Evolutionary conservation across 345 rosid genomes (phyloP).

Genomic region (Corchorus olitorius): DNA sequence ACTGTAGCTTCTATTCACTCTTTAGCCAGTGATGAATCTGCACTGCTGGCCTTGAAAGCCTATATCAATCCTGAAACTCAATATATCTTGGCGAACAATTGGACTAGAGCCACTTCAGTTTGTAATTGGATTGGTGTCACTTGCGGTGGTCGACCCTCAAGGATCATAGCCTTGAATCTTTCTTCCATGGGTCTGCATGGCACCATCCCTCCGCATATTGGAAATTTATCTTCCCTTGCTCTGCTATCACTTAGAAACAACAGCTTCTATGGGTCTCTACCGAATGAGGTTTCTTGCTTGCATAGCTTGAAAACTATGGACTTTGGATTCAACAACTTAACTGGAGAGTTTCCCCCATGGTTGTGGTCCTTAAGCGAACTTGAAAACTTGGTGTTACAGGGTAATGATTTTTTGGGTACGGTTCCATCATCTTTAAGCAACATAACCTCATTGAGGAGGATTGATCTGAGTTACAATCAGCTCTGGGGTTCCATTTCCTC

Average conservation of each 20-base stretch:
- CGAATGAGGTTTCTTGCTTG: not conserved
- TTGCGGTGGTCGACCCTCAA: constrained; percentile 12
- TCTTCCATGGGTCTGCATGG: constrained; percentile 22
- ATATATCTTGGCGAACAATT: constrained; percentile 18
- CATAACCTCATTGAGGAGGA: not conserved
- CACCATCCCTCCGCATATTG: constrained; percentile 27
- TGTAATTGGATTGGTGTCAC: constrained; percentile 32
- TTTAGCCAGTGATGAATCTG: not conserved
- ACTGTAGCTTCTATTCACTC: not conserved
- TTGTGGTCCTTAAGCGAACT: constrained; percentile 8
- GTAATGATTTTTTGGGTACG: not conserved
- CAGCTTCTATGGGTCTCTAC: constrained; percentile 7
- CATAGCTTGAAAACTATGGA: not conserved
- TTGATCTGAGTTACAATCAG: not conserved
- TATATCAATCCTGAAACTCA: constrained; percentile 12
- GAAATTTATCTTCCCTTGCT: constrained; percentile 22
- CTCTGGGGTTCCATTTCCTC: not conserved
- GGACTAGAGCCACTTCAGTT: constrained; percentile 20
- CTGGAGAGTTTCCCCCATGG: constrained; percentile 17
- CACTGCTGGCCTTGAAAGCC: constrained; percentile 24
- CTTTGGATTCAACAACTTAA: not conserved
- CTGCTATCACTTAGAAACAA: no score
- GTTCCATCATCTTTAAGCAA: not conserved
- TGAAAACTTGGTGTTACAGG: not conserved
- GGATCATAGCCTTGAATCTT: constrained; percentile 26